Base-by-base conservation (phyloP, 2,329 filamentous ascomycete genomes). In the Ophiostoma perfectum region DNA sequence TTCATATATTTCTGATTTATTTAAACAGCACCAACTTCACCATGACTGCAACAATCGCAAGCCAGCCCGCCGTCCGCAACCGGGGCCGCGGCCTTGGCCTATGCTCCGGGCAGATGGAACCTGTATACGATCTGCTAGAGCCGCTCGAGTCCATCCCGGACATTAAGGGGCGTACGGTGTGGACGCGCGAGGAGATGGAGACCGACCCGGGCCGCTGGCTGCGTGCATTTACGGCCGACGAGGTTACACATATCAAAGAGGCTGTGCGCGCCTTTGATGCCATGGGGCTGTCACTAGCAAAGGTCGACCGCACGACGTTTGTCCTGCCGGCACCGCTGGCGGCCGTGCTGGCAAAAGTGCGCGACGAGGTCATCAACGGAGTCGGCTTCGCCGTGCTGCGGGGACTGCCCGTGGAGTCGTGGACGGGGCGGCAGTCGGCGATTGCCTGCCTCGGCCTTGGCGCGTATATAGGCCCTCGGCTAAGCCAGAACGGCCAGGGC, bases 151-250 rank as follows among this genome's bases (percentile, higher is more conserved):
- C 58, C 11, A 52, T 52, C 7, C 49, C 49, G 7, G 49, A 27
- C 18, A 52, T 27, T 27, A 52, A n/a, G 8, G 49, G 49, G 6
- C 49, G 49, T 2, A 52, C 49, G 27, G 49, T 27, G 27, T 62
- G 58, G 58, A 62, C 49, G 18, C 49, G 58, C 58, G 58, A 39
- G 38, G 58, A 39, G 27, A 62, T 62, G 38, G 58, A 62, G 27
- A 8, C 58, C 36, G 58, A 62, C 27, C 38, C 58, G 27, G 11
- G 49, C 49, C 49, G 49, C 5, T 52, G n/a, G 49, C n/a, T 52
- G n/a, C 49, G 49, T 52, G n/a, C 49, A 3, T 52, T 52, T 9
- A 52, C 49, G 14, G n/a, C 6, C 6, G 44, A 8, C 44, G 44
- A 47, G 44, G 16, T 52, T 52, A 16, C 12, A 8, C 6, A 52